These are phyloP conservation scores for Phialemoniopsis sp. DNA, from an alignment of 2,329 filamentous ascomycete genomes.

Conservation along the genomic window DNA sequence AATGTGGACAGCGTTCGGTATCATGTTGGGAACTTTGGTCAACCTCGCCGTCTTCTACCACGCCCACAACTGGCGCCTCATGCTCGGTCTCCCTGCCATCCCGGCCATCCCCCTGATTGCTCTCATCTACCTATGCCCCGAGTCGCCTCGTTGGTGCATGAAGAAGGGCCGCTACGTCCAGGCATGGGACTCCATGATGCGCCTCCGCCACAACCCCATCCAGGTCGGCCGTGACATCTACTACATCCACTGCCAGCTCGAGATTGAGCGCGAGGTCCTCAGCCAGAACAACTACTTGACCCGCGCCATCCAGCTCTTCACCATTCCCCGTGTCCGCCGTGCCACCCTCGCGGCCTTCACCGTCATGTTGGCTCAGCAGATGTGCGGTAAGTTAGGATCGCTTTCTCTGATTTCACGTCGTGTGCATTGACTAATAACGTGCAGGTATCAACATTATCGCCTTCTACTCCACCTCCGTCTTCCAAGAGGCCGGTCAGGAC, in stretches of 20 bases:
- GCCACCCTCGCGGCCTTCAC: conserved; percentile 73
- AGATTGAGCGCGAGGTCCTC: conserved; percentile 50
- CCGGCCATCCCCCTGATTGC: conserved; percentile 52
- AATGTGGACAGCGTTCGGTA: conserved; percentile 61
- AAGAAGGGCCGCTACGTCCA: conserved; percentile 60
- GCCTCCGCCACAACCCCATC: conserved; percentile 48
- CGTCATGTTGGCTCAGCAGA: conserved; percentile 76
- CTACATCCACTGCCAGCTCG: conserved; percentile 60
- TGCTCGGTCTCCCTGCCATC: conserved; percentile 53
- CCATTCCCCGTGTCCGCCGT: conserved; percentile 62
- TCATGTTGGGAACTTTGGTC: conserved; percentile 61
- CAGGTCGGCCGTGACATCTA: conserved; percentile 60
- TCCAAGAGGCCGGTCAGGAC: conserved; percentile 51
- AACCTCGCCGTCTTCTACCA: conserved; percentile 44
- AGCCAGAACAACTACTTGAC: conserved; percentile 51
- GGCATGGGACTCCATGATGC: conserved; percentile 52
- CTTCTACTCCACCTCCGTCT: conserved; percentile 68
- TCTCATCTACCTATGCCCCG: conserved; percentile 62
- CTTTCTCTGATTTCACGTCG: too few species aligned
- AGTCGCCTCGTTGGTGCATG: conserved; percentile 63
- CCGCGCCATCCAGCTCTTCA: conserved; percentile 64
- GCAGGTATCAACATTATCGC: conserved; percentile 65
- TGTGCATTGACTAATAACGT: too few species aligned
- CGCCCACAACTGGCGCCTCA: conserved; percentile 29
- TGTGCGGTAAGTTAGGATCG: conserved; percentile 51